Evolutionary conservation across 2,329 filamentous ascomycete genomes (phyloP).

Genomic region (Westerdykella aurantiaca): DNA sequence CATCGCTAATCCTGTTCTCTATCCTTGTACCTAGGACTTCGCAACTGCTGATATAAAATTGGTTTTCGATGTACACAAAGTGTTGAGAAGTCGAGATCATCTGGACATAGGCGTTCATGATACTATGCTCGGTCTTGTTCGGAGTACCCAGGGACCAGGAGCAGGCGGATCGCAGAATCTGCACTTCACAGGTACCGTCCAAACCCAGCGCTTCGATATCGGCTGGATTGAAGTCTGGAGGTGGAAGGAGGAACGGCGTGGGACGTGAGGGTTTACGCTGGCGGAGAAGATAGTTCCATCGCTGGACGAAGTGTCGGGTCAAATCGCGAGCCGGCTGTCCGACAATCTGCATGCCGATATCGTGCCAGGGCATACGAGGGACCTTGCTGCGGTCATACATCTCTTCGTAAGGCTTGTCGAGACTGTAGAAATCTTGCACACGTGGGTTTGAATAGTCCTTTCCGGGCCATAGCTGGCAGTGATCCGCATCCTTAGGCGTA

Average conservation of each 20-base stretch:
- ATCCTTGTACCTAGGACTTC: slow-evolving; percentile 83
- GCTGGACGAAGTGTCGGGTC: slow-evolving; percentile 91
- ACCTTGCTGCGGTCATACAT: slow-evolving; percentile 93
- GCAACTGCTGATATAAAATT: slow-evolving; percentile 94
- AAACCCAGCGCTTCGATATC: slow-evolving; percentile 85
- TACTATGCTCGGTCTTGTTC: slow-evolving; percentile 83
- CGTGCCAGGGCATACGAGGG: slow-evolving; percentile 97
- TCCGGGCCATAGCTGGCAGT: slow-evolving; percentile 92
- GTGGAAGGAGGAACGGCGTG: slow-evolving; percentile 86
- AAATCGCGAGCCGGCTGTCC: slow-evolving; percentile 92
- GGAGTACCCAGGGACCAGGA: slow-evolving; percentile 87
- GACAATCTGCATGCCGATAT: slow-evolving; percentile 95
- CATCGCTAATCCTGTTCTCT: slow-evolving; percentile 89
- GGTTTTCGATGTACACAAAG: slow-evolving; percentile 98
- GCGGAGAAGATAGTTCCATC: slow-evolving; percentile 94
- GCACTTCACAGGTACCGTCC: slow-evolving; percentile 90
- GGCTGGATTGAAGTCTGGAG: slow-evolving; percentile 80
- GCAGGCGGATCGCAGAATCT: slow-evolving; percentile 84
- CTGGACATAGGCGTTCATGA: slow-evolving; percentile 91
- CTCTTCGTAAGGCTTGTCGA: slow-evolving; percentile 93
- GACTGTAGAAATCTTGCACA: slow-evolving; percentile 87
- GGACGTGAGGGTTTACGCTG: slow-evolving; percentile 90
- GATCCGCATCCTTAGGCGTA: slow-evolving; percentile 78
- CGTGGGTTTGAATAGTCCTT: slow-evolving; percentile 98
- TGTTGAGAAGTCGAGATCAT: slow-evolving; percentile 94